Conservation (phyloP, 2,329 filamentous ascomycete genomes). For the Chaetomiaceae sp. region DNA sequence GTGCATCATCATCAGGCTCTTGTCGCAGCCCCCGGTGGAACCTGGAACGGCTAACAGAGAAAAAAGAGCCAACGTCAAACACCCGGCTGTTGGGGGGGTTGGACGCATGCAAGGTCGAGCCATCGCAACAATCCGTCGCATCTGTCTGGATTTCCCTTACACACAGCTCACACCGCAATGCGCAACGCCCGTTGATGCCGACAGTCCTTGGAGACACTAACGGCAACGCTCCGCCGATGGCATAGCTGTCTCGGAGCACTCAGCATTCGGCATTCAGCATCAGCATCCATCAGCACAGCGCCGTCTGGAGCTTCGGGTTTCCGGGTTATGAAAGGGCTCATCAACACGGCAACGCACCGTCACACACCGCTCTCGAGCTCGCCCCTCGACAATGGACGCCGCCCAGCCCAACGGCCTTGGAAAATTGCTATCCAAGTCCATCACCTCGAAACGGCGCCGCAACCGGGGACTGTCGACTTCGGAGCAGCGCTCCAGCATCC, state of each 20-base stretch:
- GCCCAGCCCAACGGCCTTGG: conserved; percentile 35
- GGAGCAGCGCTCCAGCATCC: conserved; percentile 27
- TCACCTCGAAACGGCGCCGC: conserved; percentile 45
- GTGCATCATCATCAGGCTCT: neutral
- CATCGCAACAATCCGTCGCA: neutral
- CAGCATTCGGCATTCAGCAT: too few species aligned
- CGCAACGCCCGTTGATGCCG: too few species aligned
- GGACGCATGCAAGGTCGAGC: neutral
- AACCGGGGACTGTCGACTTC: conserved; percentile 44
- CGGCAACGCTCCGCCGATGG: too few species aligned
- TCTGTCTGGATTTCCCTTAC: too few species aligned
- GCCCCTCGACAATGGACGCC: conserved; percentile 22
- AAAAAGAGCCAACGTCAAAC: conserved; percentile 4
- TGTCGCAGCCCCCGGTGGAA: neutral
- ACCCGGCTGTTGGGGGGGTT: neutral
- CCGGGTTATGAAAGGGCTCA: too few species aligned
- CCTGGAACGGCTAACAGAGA: neutral
- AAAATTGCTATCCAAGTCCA: conserved; percentile 50
- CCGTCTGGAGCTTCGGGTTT: too few species aligned
- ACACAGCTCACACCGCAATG: too few species aligned
- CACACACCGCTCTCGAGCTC: neutral
- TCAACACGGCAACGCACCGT: neutral
- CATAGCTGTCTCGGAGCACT: too few species aligned
- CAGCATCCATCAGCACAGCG: too few species aligned
- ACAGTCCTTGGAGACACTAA: too few species aligned